Base-by-base conservation (phyloP, 805 yeast species). In the Kodamaea lidongshanica region DNA sequence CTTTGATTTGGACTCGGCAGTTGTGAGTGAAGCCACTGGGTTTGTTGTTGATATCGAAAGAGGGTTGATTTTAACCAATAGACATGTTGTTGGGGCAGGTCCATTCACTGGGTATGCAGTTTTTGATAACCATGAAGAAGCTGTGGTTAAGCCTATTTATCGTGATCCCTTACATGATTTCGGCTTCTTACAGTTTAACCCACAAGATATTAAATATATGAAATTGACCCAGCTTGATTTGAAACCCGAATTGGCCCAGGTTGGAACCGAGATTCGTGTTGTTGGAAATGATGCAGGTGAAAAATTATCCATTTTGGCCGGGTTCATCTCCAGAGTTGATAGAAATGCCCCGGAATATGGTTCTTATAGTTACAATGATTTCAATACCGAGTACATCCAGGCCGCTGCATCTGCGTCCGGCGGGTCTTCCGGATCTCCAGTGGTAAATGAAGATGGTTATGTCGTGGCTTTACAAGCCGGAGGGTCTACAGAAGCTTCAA, bases 221-320 rank as follows among this genome's bases (percentile, higher is more conserved):
- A 54, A 70, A 27, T 68, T 88, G 4, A 67, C 68, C 29, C 79
- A 79, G 22, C 65, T 88, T 28, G 70, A 70, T 23, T 61, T 88
- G 32, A 68, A 72, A 41, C 96, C 96, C 0, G 89, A 84, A 11
- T 64, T 80, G 37, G 95, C 95, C 16, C 71, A 73, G 45, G 88
- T 88, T n/a, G 96, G 96, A 20, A 74, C 85, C 22, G 96, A 88
- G 52, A 87, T 88, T 48, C 72, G 96, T 47, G 95, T 88, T 16
- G 88, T 88, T 21, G 96, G 96, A 65, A 88, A 88, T 56, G 96
- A 88, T 61, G 94, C 95, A 9, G 96, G 96, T 50, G 96, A 88
- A 54, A 87, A 88, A 56, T 65, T 88, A 26, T 79, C 94, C 28
- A 88, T 88, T 45, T 63, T 87, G 44, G 74, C 95, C 2, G 96